Evolutionary conservation across 306 rosid species (phyloP), one percentile per base, ranked within the genome.

Genomic region (Vigna mungo): DNA sequence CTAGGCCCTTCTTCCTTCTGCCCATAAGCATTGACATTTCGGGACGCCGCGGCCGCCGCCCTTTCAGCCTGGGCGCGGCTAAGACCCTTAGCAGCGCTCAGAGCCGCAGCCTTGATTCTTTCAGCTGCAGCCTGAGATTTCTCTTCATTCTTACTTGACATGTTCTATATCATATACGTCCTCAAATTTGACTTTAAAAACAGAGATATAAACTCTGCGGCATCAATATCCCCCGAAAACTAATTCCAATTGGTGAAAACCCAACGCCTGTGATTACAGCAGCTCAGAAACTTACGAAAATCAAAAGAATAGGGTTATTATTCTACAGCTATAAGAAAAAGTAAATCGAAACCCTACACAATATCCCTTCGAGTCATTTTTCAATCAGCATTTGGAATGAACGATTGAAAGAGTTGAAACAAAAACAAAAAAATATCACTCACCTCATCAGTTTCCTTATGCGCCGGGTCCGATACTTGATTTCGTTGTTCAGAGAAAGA

Each of bases 1-100:
- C 99, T 96, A 51, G 99, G 99, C n/a, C 99, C 98, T 86, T 96
- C 99, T 80, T 96, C 99, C 75, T 96, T 96, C 89, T 96, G 98
- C 79, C 99, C 99, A 81, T 96, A 96, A 64, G 99, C 99, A 75
- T 96, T 96, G 11, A 96, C 99, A 62, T 96, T 96, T 9, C 98
- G 92, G 5, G 98, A 97, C 0, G 98, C 99, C 6, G 99, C 96
- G 9, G 99, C 14, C 0, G 99, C 99, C 0, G 98, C 97, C 52
- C 98, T 84, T 81, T 95, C 99, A 0, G 99, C 99, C 85, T 95
- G 99, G 74, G 97, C 94, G 46, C 99, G 97, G 59, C 99, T 92
- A 51, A 96, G 97, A 34, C 99, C 99, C 79, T 96, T 96, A 0
- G 99, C 98, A 60, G 98, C 98, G 75, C 74, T 96, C 82, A 96